Percentiles rank a stretch among this genome's conserved stretches.
These are phyloP conservation scores for Eimeria necatrix DNA, from an alignment of 169 alveolate species.

Conservation along the genomic window DNA sequence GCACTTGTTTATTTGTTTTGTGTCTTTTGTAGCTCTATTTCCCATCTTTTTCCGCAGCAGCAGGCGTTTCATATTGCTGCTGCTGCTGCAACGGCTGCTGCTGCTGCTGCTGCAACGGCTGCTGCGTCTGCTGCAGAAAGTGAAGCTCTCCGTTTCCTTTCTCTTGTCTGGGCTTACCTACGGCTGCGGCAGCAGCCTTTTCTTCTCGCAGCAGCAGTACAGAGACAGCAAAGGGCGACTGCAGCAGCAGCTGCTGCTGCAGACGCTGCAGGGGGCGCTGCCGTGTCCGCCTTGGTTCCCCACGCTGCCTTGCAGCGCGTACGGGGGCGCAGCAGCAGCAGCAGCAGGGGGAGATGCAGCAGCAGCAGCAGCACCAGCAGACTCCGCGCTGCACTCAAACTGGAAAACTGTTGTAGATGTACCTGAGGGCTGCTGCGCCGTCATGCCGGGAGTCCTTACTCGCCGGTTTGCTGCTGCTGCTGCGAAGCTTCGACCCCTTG, in stretches of 20 bases:
- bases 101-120: too few species aligned
- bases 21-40: neutral
- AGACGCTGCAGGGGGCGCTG: slow-evolving; percentile 15
- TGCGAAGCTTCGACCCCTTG: neutral
- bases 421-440: slow-evolving; percentile 37
- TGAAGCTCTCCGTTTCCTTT: neutral
- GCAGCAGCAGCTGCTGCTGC: slow-evolving; percentile 49
- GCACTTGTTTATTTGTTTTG: neutral
- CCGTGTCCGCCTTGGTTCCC: slow-evolving; percentile 51
- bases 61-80: neutral
- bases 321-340: neutral
- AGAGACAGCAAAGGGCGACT: neutral
- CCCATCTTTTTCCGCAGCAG: neutral
- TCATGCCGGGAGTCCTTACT: slow-evolving; percentile 24
- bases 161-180: neutral
- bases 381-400: slow-evolving; percentile 19
- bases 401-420: slow-evolving; percentile 27
- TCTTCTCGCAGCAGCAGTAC: slow-evolving; percentile 5
- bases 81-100: neutral
- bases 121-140: neutral
- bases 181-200: slow-evolving; percentile 9
- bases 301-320: slow-evolving; percentile 36
- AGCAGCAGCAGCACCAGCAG: slow-evolving; percentile 12
- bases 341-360: neutral
- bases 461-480: slow-evolving; percentile 40